Conservation (phyloP, 2,329 filamentous ascomycete species). For the Aureobasidium sp. region DNA sequence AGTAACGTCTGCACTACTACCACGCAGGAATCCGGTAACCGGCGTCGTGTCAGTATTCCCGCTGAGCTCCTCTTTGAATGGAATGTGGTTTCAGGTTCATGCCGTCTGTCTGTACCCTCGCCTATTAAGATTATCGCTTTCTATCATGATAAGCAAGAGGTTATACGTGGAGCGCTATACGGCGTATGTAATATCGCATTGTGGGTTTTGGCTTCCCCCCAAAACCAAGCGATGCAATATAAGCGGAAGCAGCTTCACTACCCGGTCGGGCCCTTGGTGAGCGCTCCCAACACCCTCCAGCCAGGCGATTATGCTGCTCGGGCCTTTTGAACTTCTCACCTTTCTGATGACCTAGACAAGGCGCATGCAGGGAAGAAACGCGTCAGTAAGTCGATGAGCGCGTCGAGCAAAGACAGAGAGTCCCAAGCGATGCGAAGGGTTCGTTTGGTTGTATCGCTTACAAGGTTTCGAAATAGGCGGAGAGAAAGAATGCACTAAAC, state of each 20-base stretch:
- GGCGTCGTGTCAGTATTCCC: slow-evolving; percentile 3
- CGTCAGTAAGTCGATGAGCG: not conserved
- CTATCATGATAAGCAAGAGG: not conserved
- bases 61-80: not conserved
- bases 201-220: not conserved
- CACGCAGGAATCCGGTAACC: slow-evolving; percentile 8
- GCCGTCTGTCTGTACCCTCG: not conserved
- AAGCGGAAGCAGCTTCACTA: not conserved
- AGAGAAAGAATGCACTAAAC: not conserved
- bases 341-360: not conserved
- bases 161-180: not conserved
- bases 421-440: not conserved
- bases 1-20: slow-evolving; percentile 9
- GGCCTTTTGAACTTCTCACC: not conserved
- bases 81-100: slow-evolving; percentile 10
- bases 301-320: not conserved
- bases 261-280: not conserved
- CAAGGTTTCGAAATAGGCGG: slow-evolving; percentile 6
- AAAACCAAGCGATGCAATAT: slow-evolving; percentile 2
- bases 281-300: not conserved
- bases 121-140: not conserved
- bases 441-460: slow-evolving; percentile 4
- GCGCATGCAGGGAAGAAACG: slow-evolving; percentile 4
- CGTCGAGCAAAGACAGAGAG: not conserved
- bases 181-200: not conserved